phyloP scores from a whole-genome alignment of 1,284 basidiomycete species.

The Ceratobasidium sp. region DNA sequence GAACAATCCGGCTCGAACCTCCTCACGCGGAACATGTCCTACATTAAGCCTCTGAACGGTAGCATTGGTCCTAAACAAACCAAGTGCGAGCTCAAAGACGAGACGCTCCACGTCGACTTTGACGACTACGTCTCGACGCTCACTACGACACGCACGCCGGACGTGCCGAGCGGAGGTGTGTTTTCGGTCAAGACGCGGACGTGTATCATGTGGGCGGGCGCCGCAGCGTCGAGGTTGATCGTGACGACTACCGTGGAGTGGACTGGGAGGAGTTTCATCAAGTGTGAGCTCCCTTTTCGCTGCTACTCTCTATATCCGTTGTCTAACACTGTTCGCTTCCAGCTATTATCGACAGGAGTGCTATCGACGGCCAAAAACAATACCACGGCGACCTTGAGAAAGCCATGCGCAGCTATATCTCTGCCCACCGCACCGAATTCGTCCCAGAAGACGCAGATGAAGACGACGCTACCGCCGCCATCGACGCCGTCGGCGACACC shows the following conservation, averaged over 20 bases:
- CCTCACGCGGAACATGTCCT: conserved; percentile 88
- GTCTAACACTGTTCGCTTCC: conserved; percentile 16
- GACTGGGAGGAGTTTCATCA: conserved; percentile 96
- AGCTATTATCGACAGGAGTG: conserved; percentile 94
- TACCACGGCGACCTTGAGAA: conserved; percentile 88
- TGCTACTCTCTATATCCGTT: background rate
- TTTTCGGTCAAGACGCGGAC: conserved; percentile 95
- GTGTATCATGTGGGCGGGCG: conserved; percentile 93
- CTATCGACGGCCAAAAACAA: conserved; percentile 92
- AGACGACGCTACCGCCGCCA: conserved; percentile 51
- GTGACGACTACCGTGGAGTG: conserved; percentile 96
- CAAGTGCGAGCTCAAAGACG: conserved; percentile 92
- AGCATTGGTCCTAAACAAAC: conserved; percentile 94
- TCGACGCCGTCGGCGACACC: conserved; percentile 41
- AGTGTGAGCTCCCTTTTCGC: conserved; percentile 64
- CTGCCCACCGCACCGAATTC: conserved; percentile 89
- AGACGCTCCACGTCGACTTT: conserved; percentile 82
- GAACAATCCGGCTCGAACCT: conserved; percentile 70
- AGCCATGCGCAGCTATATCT: conserved; percentile 88
- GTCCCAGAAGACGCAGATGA: conserved; percentile 74
- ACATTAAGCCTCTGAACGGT: conserved; percentile 92
- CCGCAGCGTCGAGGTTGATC: conserved; percentile 77
- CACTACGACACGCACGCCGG: conserved; percentile 92
- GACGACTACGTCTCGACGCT: conserved; percentile 85
- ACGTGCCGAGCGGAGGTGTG: conserved; percentile 91